Evolutionary conservation across 2,329 filamentous ascomycete species (phyloP), one percentile per base, ranked within the genome.

Genomic region (Trichophyton verrucosum): DNA sequence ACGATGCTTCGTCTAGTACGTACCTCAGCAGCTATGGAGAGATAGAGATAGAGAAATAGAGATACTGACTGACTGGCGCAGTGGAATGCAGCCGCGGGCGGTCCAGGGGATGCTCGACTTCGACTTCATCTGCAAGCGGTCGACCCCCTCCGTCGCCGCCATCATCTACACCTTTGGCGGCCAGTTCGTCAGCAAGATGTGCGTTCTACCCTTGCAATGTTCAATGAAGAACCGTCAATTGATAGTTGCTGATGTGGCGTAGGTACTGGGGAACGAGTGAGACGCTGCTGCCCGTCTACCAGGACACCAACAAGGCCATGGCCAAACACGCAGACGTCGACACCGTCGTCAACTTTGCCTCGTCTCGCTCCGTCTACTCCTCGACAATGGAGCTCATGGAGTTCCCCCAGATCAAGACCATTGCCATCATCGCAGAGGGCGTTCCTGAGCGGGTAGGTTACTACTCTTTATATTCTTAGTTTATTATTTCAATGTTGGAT

Each of bases 111-210:
- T 91, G 87, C 88, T 99, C 75, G 94, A 99, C 79, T 99, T 99
- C 77, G 94, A 99, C 83, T 99, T 97, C 84, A 99, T 99, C 81
- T 99, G 94, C 91, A 97, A 97, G 86, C 89, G 94, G 72, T 84
- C 86, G 75, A 95, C 89, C 63, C 94, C 94, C 66, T 99, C 94
- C 62, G 94, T 99, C 62, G 94, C 94, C 68, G 94, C 91, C 75
- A 97, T 99, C 80, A 97, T 99, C 83, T 99, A 99, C 83, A 96
- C 94, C 70, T 99, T 99, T 74, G 94, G 94, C 76, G 94, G 94
- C 69, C 94, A 99, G 80, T 99, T 99, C 86, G 94, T 99, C 75
- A 96, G 91, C 86, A 99, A 99, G 87, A 97, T 99, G 94, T 83
- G 72, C 69, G 77, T 71, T 24, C 22, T 24, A 24, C 22, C 22